Evolutionary conservation across 2,329 filamentous ascomycete species (phyloP).

Genomic region (Fusarium sp.): DNA sequence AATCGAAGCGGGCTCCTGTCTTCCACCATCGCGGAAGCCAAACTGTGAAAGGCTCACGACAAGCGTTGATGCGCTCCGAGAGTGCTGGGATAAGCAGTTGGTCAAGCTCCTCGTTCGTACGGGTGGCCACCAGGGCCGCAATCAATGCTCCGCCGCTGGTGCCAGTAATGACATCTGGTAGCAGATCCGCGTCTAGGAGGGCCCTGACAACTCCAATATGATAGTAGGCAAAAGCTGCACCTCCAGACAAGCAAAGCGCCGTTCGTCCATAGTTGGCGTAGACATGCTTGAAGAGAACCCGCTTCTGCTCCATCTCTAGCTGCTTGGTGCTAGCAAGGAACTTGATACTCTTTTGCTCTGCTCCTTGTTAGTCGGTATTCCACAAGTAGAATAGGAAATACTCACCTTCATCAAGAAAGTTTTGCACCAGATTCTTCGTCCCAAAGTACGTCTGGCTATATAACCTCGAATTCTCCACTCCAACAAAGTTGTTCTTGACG

Average conservation of each 20-base stretch:
- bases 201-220: constrained; percentile 94
- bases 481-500: constrained; percentile 97
- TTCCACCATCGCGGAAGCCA: constrained; percentile 89
- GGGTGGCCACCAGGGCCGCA: constrained; percentile 83
- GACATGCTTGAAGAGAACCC: constrained; percentile 83
- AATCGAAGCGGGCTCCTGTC: constrained; percentile 93
- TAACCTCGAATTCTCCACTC: constrained; percentile 90
- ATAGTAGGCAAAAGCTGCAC: constrained; percentile 94
- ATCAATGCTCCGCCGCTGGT: constrained; percentile 94
- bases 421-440: constrained; percentile 93
- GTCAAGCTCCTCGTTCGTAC: constrained; percentile 91
- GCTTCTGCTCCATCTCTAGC: constrained; percentile 75
- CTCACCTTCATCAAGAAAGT: constrained; percentile 82
- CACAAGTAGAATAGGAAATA: constrained; percentile 76
- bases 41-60: constrained; percentile 75
- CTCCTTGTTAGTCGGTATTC: constrained; percentile 46
- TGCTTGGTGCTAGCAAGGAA: constrained; percentile 73
- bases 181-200: constrained; percentile 80
- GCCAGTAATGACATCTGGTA: constrained; percentile 94
- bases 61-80: constrained; percentile 84
- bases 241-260: constrained; percentile 90
- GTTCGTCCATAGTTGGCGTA: constrained; percentile 92
- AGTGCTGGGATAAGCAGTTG: constrained; percentile 84
- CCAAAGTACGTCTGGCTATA: constrained; percentile 98
- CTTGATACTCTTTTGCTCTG: constrained; percentile 70